Evolutionary conservation across 495 filamentous ascomycete species (phyloP), one percentile per base, ranked within the genome.

Genomic region (Tuber borchii): DNA sequence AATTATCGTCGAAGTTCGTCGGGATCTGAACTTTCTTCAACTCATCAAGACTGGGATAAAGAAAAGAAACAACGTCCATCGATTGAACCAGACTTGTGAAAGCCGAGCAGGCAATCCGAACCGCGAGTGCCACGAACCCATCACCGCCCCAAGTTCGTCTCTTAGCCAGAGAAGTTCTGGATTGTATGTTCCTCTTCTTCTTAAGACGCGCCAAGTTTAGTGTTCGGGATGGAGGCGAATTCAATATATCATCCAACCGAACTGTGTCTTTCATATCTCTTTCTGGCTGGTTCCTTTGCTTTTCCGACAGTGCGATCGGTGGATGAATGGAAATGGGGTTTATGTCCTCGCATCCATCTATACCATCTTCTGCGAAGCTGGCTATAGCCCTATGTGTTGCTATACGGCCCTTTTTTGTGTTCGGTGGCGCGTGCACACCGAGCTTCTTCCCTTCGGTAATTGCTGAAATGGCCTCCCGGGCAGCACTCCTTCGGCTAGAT

Each of bases 11-110:
- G 73, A 97, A 86, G 12, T 85, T 86, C 4, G 84, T 86, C 7
- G 91, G 89, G 70, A 97, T 87, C n/a, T 90, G 83, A 76, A 97
- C 86, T 70, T 89, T 83, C 45, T 91, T 87, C 26, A 99, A 86
- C 31, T 88, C 85, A 70, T 87, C 85, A 80, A 96, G 81, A 5
- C 82, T 82, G 26, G 85, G 86, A 98, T 89, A 72, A 99, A 88
- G 65, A 97, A 82, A 16, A 99, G 86, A 69, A 99, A 88, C 74
- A 99, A 86, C 61, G 95, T 97, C 96, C 96, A 99, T 85, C 91
- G 88, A 87, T 98, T 98, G 86, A 98, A 91, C 93, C 94, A 97
- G 82, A 93, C 86, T 87, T 99, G 95, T 42, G 95, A 99, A 65
- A 98, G 87, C 76, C 94, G 90, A 75, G 95, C 92, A 78, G 91